These are phyloP conservation scores for Pythium rhizo-oryzae DNA, from an alignment of 352 stramenopile genomes.

Conservation along the genomic window DNA sequence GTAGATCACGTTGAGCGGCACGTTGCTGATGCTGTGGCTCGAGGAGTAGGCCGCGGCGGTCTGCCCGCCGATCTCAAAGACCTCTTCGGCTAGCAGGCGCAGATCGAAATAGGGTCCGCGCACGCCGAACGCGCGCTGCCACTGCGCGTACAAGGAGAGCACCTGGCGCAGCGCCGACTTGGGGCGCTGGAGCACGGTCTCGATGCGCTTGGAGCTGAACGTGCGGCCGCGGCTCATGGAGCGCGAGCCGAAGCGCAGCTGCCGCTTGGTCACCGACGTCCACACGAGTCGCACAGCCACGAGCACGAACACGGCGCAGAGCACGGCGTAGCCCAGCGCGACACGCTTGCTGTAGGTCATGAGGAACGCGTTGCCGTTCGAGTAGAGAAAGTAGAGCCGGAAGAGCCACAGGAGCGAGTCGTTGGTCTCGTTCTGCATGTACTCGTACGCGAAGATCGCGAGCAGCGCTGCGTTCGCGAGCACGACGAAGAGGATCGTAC, in stretches of 20 bases:
- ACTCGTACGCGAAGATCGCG: neutral
- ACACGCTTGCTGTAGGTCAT: slow-evolving; percentile 2
- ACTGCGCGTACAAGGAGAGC: neutral
- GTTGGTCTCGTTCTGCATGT: slow-evolving; percentile 10
- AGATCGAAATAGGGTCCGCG: slow-evolving; percentile 22
- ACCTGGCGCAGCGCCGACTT: neutral
- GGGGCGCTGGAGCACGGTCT: neutral
- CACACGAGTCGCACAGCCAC: neutral
- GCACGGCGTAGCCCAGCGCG: neutral
- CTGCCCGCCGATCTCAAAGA: slow-evolving; percentile 5
- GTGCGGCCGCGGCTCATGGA: no score
- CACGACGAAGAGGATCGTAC: neutral
- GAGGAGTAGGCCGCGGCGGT: slow-evolving; percentile 9
- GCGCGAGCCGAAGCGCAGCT: neutral
- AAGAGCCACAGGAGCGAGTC: slow-evolving; percentile 13
- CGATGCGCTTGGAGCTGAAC: no score
- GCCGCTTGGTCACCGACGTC: neutral
- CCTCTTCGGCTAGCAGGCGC: slow-evolving; percentile 4
- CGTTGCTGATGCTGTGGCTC: slow-evolving; percentile 18
- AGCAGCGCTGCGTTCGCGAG: slow-evolving; percentile 5
- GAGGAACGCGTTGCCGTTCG: slow-evolving; percentile 7
- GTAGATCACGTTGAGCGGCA: slow-evolving; percentile 15
- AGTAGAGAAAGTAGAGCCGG: slow-evolving; percentile 9
- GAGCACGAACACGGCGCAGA: neutral
- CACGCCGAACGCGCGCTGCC: slow-evolving; percentile 3